phyloP scores from a whole-genome alignment of 495 filamentous ascomycete genomes.

The Chaetomium fimeti region DNA sequence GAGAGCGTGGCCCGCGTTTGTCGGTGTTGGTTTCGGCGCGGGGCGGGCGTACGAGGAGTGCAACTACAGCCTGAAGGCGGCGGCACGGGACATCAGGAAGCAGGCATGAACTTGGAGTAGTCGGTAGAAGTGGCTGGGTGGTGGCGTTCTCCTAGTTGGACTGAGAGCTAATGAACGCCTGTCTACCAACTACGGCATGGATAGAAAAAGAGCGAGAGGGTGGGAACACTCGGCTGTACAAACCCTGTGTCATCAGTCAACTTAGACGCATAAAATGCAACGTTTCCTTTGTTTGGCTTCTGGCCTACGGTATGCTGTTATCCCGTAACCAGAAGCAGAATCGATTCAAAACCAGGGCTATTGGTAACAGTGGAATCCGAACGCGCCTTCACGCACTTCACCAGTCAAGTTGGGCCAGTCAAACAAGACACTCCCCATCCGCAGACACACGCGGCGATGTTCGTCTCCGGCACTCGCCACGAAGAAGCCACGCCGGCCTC shows the following conservation, averaged over 20 bases:
- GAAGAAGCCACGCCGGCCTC: neutral
- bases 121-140: neutral
- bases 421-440: neutral
- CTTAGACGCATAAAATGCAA: constrained; percentile 31
- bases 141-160: neutral
- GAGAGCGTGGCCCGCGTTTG: constrained; percentile 90
- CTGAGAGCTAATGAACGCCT: neutral
- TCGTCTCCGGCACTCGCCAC: neutral
- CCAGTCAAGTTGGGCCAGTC: neutral
- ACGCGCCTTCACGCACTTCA: neutral
- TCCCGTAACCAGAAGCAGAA: constrained; percentile 4
- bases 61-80: constrained; percentile 62
- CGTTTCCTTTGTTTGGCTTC: constrained; percentile 20
- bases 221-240: constrained; percentile 24
- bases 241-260: constrained; percentile 27
- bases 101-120: constrained; percentile 33
- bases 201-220: constrained; percentile 5
- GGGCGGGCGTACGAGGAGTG: constrained; percentile 96
- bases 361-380: constrained; percentile 5
- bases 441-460: neutral
- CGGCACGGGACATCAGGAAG: constrained; percentile 51
- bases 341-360: constrained; percentile 17
- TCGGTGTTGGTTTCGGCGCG: constrained; percentile 90
- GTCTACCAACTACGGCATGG: neutral
- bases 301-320: neutral